These are phyloP conservation scores for Talaromyces nanjingensis DNA, from an alignment of 495 filamentous ascomycete genomes.

Conservation along the genomic window DNA sequence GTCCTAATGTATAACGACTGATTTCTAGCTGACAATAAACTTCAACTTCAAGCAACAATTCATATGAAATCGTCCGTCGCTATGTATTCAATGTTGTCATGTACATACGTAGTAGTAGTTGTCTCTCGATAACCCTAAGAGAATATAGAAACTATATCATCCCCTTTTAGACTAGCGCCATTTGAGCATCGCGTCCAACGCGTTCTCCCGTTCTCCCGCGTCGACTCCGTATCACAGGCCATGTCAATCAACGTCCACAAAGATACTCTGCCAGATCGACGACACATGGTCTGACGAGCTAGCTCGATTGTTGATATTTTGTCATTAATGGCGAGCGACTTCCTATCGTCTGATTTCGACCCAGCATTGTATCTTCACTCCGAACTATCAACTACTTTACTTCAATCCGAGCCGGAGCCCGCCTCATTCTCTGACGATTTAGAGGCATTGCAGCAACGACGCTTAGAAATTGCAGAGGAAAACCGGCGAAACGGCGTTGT, in stretches of 20 bases:
- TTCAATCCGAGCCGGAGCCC: conserved; percentile 17
- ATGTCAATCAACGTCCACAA: neutral
- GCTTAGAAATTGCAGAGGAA: conserved; percentile 46
- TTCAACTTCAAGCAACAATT: too few species aligned
- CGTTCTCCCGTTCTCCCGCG: conserved; percentile 20
- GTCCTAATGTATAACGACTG: too few species aligned
- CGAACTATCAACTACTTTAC: conserved; percentile 21
- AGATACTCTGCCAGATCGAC: neutral
- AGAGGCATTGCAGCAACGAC: conserved; percentile 46
- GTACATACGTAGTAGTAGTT: too few species aligned
- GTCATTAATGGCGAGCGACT: conserved; percentile 8
- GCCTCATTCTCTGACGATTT: conserved; percentile 53
- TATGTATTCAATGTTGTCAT: too few species aligned
- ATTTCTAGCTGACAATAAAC: too few species aligned
- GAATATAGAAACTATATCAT: neutral
- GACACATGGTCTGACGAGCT: neutral
- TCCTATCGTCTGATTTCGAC: conserved; percentile 45
- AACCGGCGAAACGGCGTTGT: conserved; percentile 41
- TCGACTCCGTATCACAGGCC: neutral
- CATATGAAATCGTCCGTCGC: too few species aligned
- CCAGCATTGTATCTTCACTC: conserved; percentile 47
- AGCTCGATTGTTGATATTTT: neutral
- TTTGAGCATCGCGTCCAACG: conserved; percentile 22
- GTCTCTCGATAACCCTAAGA: too few species aligned
- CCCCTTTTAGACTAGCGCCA: conserved; percentile 26